Conservation (phyloP, 2,329 filamentous ascomycete species). For the Fusarium newnesense region DNA sequence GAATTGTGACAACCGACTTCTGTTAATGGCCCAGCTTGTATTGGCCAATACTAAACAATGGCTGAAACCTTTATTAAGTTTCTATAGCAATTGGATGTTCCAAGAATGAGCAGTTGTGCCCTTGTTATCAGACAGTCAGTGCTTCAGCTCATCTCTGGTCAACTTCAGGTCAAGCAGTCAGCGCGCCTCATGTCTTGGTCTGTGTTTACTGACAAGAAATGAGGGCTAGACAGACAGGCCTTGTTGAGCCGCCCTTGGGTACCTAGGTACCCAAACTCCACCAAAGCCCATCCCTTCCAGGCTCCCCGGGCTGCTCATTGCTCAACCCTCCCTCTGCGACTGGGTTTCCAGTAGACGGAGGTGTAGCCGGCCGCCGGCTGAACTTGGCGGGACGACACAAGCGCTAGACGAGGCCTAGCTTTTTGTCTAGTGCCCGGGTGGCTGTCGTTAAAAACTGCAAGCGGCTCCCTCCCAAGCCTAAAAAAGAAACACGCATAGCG, state of each 20-base stretch:
- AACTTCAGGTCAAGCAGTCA: slow-evolving; percentile 20
- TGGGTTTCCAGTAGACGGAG: slow-evolving; percentile 9
- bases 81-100: slow-evolving; percentile 9
- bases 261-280: slow-evolving; percentile 28
- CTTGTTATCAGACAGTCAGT: slow-evolving; percentile 21
- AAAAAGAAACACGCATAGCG: slow-evolving; percentile 37
- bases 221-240: slow-evolving; percentile 27
- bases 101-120: slow-evolving; percentile 19
- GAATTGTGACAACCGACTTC: slow-evolving; percentile 11
- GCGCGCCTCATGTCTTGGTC: slow-evolving; percentile 22
- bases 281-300: slow-evolving; percentile 19
- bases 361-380: slow-evolving; percentile 19
- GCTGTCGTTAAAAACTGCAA: slow-evolving; percentile 39
- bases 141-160: slow-evolving; percentile 15
- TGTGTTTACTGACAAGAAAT: slow-evolving; percentile 1
- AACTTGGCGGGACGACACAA: slow-evolving; percentile 30
- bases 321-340: not conserved
- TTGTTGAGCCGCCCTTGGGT: slow-evolving; percentile 32
- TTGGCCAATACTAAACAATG: slow-evolving; percentile 7
- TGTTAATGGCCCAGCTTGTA: slow-evolving; percentile 2
- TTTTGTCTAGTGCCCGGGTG: slow-evolving; percentile 27
- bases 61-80: slow-evolving; percentile 34
- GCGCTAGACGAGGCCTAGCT: slow-evolving; percentile 26
- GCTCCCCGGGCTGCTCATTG: slow-evolving; percentile 16
- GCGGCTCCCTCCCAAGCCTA: slow-evolving; percentile 34